phyloP scores from a whole-genome alignment of 2,329 filamentous ascomycete genomes.

The Rutstroemia sp. region DNA sequence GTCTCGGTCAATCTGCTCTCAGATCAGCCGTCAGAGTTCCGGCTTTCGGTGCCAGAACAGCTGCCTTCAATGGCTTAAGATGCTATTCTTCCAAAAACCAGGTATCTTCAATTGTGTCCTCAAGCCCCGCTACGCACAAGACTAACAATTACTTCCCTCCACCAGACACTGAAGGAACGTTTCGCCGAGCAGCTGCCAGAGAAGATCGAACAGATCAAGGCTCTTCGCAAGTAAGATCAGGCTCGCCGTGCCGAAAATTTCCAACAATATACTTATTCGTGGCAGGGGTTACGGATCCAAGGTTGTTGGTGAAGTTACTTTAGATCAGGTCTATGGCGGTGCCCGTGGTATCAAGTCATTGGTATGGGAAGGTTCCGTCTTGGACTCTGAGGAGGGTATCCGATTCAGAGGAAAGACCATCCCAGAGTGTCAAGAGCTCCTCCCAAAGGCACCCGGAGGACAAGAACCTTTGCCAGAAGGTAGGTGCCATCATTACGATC shows the following conservation, averaged over 20 bases:
- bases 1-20: slow-evolving; percentile 74
- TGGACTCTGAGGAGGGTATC: slow-evolving; percentile 98
- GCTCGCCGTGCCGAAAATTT: not conserved
- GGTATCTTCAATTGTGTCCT: slow-evolving; percentile 43
- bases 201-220: slow-evolving; percentile 99
- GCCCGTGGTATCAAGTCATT: slow-evolving; percentile 98
- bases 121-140: slow-evolving; percentile 19
- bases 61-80: slow-evolving; percentile 75
- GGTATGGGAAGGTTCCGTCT: slow-evolving; percentile 97
- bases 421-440: slow-evolving; percentile 94
- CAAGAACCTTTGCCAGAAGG: slow-evolving; percentile 95
- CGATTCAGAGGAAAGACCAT: slow-evolving; percentile 99
- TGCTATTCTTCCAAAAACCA: slow-evolving; percentile 91
- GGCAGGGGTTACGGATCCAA: slow-evolving; percentile 85
- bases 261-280: slow-evolving; percentile 21
- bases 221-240: slow-evolving; percentile 75
- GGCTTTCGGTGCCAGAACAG: slow-evolving; percentile 59
- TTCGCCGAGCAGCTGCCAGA: slow-evolving; percentile 93
- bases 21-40: slow-evolving; percentile 65
- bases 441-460: slow-evolving; percentile 94
- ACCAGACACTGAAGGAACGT: slow-evolving; percentile 90
- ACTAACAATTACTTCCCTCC: slow-evolving; percentile 10
- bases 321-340: slow-evolving; percentile 99
- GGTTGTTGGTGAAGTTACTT: slow-evolving; percentile 93
- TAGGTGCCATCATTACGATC: slow-evolving; percentile 27